These are phyloP conservation scores for Pecoramyces ruminantium DNA, from an alignment of 192 early-diverging fungal species.

Conservation along the genomic window DNA sequence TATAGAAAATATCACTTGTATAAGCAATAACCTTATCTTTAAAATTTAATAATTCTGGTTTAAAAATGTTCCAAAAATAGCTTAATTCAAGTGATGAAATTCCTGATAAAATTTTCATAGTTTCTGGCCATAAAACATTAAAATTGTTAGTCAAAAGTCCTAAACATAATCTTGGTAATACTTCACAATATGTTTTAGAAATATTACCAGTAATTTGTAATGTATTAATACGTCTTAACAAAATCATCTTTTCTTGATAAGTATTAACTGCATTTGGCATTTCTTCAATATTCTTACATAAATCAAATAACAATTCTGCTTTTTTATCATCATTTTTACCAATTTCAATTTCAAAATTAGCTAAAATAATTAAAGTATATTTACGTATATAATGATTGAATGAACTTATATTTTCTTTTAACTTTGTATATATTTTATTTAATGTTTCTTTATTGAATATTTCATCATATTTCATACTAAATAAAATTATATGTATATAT, in stretches of 20 bases:
- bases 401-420: conserved; percentile 43
- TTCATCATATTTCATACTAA: conserved; percentile 6
- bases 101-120: not conserved
- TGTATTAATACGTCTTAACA: conserved; percentile 50
- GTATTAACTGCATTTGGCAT: conserved; percentile 38
- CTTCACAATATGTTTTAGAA: conserved; percentile 54
- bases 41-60: not conserved
- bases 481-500: not conserved
- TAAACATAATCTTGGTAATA: conserved; percentile 44
- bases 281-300: conserved; percentile 39
- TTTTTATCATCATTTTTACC: conserved; percentile 3
- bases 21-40: not conserved
- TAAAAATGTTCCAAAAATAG: not conserved
- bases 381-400: conserved; percentile 31
- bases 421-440: conserved; percentile 20
- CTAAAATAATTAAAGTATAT: conserved; percentile 51
- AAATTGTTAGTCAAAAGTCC: conserved; percentile 67
- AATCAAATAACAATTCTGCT: conserved; percentile 13
- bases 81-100: not conserved
- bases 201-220: conserved; percentile 20
- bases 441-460: conserved; percentile 20
- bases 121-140: conserved; percentile 66
- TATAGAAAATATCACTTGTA: not conserved
- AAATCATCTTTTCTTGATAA: conserved; percentile 63
- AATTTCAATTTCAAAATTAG: conserved; percentile 25